Evolutionary conservation across 352 stramenopile species (phyloP).

Genomic region (Phytophthora macrochlamydospora): DNA sequence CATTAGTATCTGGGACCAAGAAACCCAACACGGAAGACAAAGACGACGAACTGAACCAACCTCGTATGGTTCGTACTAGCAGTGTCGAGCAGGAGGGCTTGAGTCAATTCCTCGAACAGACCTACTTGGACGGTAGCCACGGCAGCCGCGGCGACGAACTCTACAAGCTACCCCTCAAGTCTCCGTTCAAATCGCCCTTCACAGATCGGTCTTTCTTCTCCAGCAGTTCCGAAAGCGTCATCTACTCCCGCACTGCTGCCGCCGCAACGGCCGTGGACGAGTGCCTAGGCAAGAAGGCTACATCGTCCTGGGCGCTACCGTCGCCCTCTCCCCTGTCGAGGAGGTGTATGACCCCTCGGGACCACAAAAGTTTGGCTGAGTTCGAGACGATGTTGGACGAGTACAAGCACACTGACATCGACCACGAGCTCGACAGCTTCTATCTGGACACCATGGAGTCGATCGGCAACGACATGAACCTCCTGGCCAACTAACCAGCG

Average conservation of each 20-base stretch:
- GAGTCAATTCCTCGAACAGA: slow-evolving; percentile 78
- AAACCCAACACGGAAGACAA: slow-evolving; percentile 17
- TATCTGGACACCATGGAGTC: slow-evolving; percentile 77
- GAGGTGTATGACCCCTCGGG: slow-evolving; percentile 32
- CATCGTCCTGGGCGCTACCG: slow-evolving; percentile 22
- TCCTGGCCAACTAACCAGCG: slow-evolving; percentile 56
- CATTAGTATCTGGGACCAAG: slow-evolving; percentile 24
- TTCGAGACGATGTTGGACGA: slow-evolving; percentile 78
- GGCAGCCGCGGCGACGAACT: slow-evolving; percentile 30
- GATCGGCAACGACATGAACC: slow-evolving; percentile 62
- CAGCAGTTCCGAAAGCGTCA: slow-evolving; percentile 7
- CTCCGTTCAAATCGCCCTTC: slow-evolving; percentile 14
- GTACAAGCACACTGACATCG: slow-evolving; percentile 83
- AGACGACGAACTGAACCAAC: slow-evolving; percentile 42
- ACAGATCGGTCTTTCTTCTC: slow-evolving; percentile 31
- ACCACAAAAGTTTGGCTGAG: slow-evolving; percentile 58
- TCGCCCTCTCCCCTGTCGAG: slow-evolving; percentile 19
- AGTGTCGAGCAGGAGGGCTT: slow-evolving; percentile 81
- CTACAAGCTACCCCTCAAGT: slow-evolving; percentile 25
- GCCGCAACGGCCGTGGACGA: slow-evolving; percentile 54
- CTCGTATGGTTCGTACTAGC: slow-evolving; percentile 64
- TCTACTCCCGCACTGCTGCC: slow-evolving; percentile 15
- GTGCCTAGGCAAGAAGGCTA: slow-evolving; percentile 48
- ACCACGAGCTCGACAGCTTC: slow-evolving; percentile 84
- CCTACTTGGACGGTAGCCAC: slow-evolving; percentile 41